Base-by-base conservation (phyloP, 257 asterid species). In the Primulina huaijiensis region DNA sequence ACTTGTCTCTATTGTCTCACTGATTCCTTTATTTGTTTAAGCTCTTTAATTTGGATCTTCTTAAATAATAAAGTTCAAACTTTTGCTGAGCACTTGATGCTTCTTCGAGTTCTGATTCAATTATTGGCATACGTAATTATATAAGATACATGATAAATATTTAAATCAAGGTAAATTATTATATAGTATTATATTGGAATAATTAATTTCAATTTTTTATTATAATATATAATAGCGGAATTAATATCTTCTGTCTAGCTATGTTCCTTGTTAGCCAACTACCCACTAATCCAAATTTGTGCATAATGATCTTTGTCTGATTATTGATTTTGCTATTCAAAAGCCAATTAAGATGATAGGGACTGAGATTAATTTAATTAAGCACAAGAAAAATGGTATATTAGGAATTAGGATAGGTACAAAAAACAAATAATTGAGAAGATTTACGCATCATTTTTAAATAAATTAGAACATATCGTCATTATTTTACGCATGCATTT, bases 381-480 rank as follows among this genome's bases (percentile, higher is more conserved):
- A 82, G 29, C 75, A 71, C 16, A 70, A 63, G 64, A 69, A 31
- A 21, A 21, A 68, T 16, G 58, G 72, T 73, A 63, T 74, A 71
- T 62, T 23, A 23, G 43, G 37, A 27, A 27, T 2, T 27, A 27
- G 30, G 30, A 27, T 27, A 27, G 30, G 30, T 27, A 77, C 64
- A 83, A 74, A 71, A 50, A 25, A 71, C 74, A 81, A 23, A 82
- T 78, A 69, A 76, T 81, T 74, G 79, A 75, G 76, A 80, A 77
- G 79, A 77, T 78, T 72, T 27, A 2, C 30, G 30, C 30, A 27
- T 27, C 30, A 27, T 27, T 27, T 27, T 3, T 27, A 27, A 27
- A 27, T 2, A 27, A 27, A 27, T 27, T 27, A 27, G 30, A 27
- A 27, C 30, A 23, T 23, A 23, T 23, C 25, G 25, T 23, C 25